Conservation (phyloP, 78 protist genomes). For the Emiliania huxleyi region DNA sequence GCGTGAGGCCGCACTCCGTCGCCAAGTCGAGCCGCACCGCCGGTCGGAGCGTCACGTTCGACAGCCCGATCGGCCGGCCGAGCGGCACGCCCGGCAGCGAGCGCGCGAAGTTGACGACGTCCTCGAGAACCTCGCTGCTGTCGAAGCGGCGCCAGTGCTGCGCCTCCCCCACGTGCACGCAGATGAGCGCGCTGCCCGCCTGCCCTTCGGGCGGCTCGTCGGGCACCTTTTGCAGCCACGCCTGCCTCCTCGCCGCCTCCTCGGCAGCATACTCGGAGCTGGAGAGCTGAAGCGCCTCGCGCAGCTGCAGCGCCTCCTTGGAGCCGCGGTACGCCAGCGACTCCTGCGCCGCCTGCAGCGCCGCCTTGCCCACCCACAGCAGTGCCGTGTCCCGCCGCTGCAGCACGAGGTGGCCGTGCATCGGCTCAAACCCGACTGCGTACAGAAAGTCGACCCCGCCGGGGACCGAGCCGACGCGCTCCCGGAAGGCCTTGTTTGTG, state of each 20-base stretch:
- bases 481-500: not conserved
- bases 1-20: not conserved
- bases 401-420: not conserved
- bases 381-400: not conserved
- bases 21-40: not conserved
- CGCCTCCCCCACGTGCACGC: not conserved
- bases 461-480: not conserved
- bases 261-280: not conserved
- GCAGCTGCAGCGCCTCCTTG: not conserved
- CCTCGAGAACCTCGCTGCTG: not conserved
- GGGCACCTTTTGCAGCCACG: not conserved
- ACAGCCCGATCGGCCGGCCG: not conserved
- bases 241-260: not conserved
- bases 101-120: not conserved
- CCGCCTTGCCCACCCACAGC: not conserved
- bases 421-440: not conserved
- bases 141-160: slow-evolving; percentile 19
- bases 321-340: not conserved
- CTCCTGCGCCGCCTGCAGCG: not conserved
- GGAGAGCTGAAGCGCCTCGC: not conserved
- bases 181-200: slow-evolving; percentile 16
- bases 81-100: not conserved
- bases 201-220: not conserved
- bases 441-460: not conserved
- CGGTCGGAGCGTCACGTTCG: not conserved